A percentile compares a stretch with the other conserved stretches of the same genome.
These are phyloP conservation scores for Blepharisma stoltei DNA, from an alignment of 73 alveolate species.

Conservation along the genomic window DNA sequence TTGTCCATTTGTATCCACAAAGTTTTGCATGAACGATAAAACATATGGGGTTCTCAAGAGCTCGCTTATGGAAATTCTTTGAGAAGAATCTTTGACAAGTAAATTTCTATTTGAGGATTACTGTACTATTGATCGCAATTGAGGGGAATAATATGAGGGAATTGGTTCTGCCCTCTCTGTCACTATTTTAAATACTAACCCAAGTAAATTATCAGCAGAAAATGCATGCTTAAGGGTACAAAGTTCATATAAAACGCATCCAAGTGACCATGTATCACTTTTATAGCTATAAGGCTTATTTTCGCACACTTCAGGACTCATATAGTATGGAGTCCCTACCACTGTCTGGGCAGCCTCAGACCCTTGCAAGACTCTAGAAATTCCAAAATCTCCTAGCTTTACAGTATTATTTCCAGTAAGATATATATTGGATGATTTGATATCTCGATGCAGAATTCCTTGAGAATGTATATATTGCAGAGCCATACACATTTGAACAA, in stretches of 20 bases:
- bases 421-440: slow-evolving; percentile 56
- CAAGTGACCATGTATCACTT: slow-evolving; percentile 98
- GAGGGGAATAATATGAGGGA: slow-evolving; percentile 74
- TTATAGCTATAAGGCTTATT: slow-evolving; percentile 87
- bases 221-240: slow-evolving; percentile 94
- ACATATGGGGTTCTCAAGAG: slow-evolving; percentile 53
- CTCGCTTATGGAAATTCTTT: slow-evolving; percentile 64
- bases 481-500: slow-evolving; percentile 62
- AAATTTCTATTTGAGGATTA: slow-evolving; percentile 15
- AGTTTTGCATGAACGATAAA: slow-evolving; percentile 54
- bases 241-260: slow-evolving; percentile 94
- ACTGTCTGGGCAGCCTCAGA: slow-evolving; percentile 40
- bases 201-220: slow-evolving; percentile 87
- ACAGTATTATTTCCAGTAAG: slow-evolving; percentile 49
- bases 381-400: slow-evolving; percentile 67
- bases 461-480: slow-evolving; percentile 71
- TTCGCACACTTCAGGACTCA: slow-evolving; percentile 87
- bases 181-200: slow-evolving; percentile 80
- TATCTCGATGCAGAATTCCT: slow-evolving; percentile 84
- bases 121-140: slow-evolving; percentile 53
- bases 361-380: slow-evolving; percentile 48
- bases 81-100: slow-evolving; percentile 57
- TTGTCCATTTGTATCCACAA: slow-evolving; percentile 44
- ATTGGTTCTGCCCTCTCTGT: slow-evolving; percentile 82
- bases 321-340: slow-evolving; percentile 55